phyloP scores from a whole-genome alignment of 768 basidiomycete genomes.

The Suillus fuscotomentosus region DNA sequence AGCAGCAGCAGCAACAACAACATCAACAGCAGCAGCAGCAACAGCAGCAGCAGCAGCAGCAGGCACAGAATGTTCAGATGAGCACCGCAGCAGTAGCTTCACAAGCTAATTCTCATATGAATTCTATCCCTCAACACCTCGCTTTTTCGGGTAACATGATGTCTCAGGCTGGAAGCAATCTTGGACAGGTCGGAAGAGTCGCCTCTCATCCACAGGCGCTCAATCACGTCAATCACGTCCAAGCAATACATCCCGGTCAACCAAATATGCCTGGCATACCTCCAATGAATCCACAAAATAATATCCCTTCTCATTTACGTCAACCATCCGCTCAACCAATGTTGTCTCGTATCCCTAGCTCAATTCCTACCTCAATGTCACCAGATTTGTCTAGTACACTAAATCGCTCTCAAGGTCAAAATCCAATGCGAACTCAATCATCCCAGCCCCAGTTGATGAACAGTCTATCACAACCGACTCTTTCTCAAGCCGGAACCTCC shows the following conservation, averaged over 20 bases:
- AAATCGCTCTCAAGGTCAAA: constrained; percentile 40
- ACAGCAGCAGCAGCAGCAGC: constrained; percentile 38
- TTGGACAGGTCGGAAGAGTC: constrained; percentile 47
- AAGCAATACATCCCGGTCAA: constrained; percentile 35
- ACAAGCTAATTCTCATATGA: constrained; percentile 25
- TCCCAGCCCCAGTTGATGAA: constrained; percentile 50
- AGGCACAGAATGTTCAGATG: constrained; percentile 35
- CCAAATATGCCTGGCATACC: constrained; percentile 35
- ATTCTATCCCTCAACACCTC: constrained; percentile 35
- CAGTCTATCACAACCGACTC: constrained; percentile 35
- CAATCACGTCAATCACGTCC: constrained; percentile 37
- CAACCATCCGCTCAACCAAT: constrained; percentile 36
- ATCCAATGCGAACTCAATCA: constrained; percentile 42
- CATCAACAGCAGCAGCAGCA: constrained; percentile 29
- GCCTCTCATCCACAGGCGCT: constrained; percentile 54
- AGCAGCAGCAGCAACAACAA: constrained; percentile 33
- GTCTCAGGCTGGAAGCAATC: constrained; percentile 36
- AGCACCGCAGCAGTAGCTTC: constrained; percentile 27
- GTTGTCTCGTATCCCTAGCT: constrained; percentile 30
- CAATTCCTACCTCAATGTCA: constrained; percentile 37
- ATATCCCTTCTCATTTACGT: constrained; percentile 37
- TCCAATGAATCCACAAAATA: constrained; percentile 44
- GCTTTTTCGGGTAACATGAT: constrained; percentile 43
- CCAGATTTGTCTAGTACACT: constrained; percentile 36
- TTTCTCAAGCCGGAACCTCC: constrained; percentile 29